A percentile compares a stretch with the other conserved stretches of the same genome.
Evolutionary conservation across 202 grass and related monocot species (phyloP).

Genomic region (Schoenoplectus tabernaemontani): DNA sequence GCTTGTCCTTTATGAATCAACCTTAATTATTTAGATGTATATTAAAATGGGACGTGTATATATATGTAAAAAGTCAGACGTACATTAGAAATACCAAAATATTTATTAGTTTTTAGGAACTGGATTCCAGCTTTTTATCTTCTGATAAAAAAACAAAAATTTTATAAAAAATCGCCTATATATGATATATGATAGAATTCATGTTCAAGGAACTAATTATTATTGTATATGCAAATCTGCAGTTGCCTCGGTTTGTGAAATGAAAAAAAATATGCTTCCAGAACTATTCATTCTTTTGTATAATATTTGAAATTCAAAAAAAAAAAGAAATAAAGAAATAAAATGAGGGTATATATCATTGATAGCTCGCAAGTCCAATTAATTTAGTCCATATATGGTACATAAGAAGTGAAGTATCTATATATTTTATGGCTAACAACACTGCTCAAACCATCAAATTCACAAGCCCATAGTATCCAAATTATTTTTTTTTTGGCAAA

Average conservation of each 20-base stretch:
- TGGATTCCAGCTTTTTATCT: too few relatives aligned
- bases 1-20: too few relatives aligned
- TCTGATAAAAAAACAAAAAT: too few relatives aligned
- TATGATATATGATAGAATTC: too few relatives aligned
- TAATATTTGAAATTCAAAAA: background rate
- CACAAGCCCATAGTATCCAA: background rate
- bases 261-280: background rate
- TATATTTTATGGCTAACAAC: background rate
- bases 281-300: background rate
- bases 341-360: background rate
- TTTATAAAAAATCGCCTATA: too few relatives aligned
- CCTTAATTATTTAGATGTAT: too few relatives aligned
- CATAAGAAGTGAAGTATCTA: background rate
- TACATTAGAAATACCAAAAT: too few relatives aligned
- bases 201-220: too few relatives aligned
- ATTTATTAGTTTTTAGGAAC: too few relatives aligned
- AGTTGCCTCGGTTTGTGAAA: background rate
- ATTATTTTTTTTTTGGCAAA: background rate
- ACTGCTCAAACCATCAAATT: constrained; percentile 2
- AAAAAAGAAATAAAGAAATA: background rate
- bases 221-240: too few relatives aligned
- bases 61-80: too few relatives aligned
- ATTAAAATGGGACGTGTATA: too few relatives aligned
- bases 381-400: background rate
- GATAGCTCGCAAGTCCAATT: background rate